Evolutionary conservation across 2,329 filamentous ascomycete species (phyloP).

Genomic region (Colletotrichum spaethianum): DNA sequence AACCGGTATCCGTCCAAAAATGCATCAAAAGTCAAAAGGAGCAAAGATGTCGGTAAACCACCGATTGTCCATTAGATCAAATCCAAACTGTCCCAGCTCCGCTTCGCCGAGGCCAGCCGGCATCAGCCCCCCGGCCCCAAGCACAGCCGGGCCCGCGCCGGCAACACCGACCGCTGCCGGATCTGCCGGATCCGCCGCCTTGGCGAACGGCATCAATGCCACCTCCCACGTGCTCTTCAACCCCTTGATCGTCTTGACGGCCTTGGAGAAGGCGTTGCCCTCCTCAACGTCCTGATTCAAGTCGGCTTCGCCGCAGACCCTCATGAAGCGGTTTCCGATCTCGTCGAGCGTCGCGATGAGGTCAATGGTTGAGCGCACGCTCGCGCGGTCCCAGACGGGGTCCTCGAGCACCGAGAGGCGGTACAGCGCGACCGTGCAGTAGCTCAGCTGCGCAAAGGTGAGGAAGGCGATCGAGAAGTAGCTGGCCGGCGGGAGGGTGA

Average conservation of each 20-base stretch:
- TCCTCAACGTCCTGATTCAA: conserved; percentile 45
- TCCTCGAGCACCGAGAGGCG: conserved; percentile 53
- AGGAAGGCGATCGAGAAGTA: conserved; percentile 52
- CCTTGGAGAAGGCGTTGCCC: conserved; percentile 51
- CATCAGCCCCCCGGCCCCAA: background rate
- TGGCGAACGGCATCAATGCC: conserved; percentile 44
- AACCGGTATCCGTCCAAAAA: background rate
- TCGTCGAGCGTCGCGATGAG: conserved; percentile 49
- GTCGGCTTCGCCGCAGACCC: conserved; percentile 19
- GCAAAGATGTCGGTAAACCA: conserved; percentile 38
- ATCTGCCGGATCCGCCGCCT: background rate
- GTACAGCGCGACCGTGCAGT: conserved; percentile 51
- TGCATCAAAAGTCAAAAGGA: conserved; percentile 37
- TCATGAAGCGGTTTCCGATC: conserved; percentile 40
- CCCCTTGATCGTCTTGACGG: conserved; percentile 53
- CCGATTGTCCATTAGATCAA: conserved; percentile 35
- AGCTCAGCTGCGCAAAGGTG: conserved; percentile 52
- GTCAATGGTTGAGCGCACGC: conserved; percentile 50
- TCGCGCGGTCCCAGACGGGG: conserved; percentile 55
- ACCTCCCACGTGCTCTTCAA: conserved; percentile 55
- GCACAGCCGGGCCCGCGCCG: background rate
- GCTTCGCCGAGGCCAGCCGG: conserved; percentile 18
- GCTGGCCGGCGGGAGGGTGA: conserved; percentile 46
- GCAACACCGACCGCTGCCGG: background rate
- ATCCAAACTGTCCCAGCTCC: conserved; percentile 31